phyloP scores from a whole-genome alignment of 2,329 filamentous ascomycete genomes.

The Aureobasidium sp. region DNA sequence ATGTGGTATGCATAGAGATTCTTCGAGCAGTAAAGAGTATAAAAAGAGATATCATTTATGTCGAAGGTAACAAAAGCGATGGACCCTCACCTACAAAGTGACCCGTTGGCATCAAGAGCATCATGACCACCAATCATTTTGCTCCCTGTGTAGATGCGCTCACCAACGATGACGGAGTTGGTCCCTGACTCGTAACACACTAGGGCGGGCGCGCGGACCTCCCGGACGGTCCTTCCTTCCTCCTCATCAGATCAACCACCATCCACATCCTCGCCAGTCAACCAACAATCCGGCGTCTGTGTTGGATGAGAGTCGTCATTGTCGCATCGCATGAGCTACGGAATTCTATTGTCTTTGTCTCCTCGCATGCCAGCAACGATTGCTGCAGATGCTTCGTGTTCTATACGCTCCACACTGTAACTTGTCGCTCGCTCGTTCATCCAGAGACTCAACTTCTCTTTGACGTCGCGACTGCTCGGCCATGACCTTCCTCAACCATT shows the following conservation, averaged over 20 bases:
- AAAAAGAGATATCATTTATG: neutral
- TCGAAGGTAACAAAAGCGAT: too few relatives aligned
- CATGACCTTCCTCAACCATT: neutral
- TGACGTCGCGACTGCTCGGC: neutral
- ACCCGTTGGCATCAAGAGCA: too few relatives aligned
- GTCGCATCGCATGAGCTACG: neutral
- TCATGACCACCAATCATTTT: neutral
- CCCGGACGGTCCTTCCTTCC: neutral
- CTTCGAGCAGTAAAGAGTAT: neutral
- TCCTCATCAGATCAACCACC: neutral
- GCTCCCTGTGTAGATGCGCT: neutral
- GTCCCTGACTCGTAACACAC: neutral
- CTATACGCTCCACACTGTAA: neutral
- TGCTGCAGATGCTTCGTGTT: neutral
- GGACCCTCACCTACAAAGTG: neutral
- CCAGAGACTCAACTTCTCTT: constrained; percentile 1
- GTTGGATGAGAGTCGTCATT: neutral
- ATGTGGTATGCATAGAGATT: neutral
- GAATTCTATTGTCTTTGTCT: neutral
- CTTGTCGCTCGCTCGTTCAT: neutral
- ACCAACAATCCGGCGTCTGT: neutral
- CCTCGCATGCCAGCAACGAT: neutral
- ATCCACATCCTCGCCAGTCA: neutral
- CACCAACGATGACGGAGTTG: neutral
- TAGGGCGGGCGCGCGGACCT: neutral